These are phyloP conservation scores for Saccharomyces hybrid DNA, from an alignment of 1,139 yeast species.

Conservation along the genomic window DNA sequence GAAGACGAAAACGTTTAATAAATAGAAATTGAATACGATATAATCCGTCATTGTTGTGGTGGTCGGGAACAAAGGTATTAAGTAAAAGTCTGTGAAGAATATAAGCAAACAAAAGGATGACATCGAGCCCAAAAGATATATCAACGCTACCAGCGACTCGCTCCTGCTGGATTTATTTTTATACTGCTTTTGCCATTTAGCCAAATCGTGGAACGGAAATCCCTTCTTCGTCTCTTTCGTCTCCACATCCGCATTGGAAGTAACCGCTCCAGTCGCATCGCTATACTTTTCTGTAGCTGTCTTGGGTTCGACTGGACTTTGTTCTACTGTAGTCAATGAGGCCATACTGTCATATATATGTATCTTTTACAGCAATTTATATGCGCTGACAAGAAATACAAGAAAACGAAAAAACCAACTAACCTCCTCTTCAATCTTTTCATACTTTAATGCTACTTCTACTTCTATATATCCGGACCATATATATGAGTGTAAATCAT, in stretches of 20 bases:
- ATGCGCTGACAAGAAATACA: neutral
- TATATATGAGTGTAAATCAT: constrained; percentile 1
- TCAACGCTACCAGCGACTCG: neutral
- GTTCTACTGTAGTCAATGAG: neutral
- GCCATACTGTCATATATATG: neutral
- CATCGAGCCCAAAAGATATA: constrained; percentile 1
- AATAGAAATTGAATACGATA: constrained; percentile 13
- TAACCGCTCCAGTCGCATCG: neutral
- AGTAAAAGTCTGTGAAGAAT: constrained; percentile 13
- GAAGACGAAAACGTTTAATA: constrained; percentile 11
- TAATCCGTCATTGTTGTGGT: constrained; percentile 19
- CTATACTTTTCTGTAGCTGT: neutral
- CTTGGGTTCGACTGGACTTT: neutral
- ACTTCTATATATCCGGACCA: neutral
- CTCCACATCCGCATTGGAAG: neutral
- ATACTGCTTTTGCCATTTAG: constrained; percentile 2
- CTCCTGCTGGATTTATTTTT: neutral
- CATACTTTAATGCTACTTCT: neutral
- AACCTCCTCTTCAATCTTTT: neutral
- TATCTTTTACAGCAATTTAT: neutral
- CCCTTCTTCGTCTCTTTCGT: neutral
- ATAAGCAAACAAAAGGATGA: constrained; percentile 9
- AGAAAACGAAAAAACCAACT: neutral
- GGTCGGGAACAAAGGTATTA: constrained; percentile 13
- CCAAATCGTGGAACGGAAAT: constrained; percentile 1